Conservation (phyloP, 306 rosid genomes). For the Cyclanthera cordifolia region DNA sequence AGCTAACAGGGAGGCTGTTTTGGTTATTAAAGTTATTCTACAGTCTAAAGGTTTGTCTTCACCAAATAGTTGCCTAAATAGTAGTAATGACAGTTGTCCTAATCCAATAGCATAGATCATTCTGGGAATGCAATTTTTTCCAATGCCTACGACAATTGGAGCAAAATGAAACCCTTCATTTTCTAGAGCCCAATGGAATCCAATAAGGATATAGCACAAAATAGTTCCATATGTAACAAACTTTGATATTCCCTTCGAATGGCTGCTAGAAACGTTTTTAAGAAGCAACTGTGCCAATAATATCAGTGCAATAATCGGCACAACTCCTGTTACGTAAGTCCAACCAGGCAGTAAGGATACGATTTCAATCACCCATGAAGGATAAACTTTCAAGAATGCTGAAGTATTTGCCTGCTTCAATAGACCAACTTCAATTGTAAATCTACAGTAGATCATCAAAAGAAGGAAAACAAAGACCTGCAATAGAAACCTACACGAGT, state of each 20-base stretch:
- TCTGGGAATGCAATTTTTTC: constrained; percentile 54
- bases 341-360: constrained; percentile 39
- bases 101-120: constrained; percentile 52
- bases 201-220: constrained; percentile 52
- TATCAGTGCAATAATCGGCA: constrained; percentile 48
- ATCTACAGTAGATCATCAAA: constrained; percentile 65
- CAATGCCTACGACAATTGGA: constrained; percentile 31
- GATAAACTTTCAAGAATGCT: constrained; percentile 45
- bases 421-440: constrained; percentile 65
- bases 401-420: constrained; percentile 14
- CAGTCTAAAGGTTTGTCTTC: constrained; percentile 18
- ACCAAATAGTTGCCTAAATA: constrained; percentile 30
- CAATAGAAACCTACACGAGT: constrained; percentile 20
- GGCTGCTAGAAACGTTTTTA: constrained; percentile 31
- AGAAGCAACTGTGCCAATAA: constrained; percentile 51
- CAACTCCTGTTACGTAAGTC: constrained; percentile 43
- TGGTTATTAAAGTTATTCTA: constrained; percentile 33
- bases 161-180: constrained; percentile 28
- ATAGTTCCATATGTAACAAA: constrained; percentile 37
- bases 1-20: constrained; percentile 54
- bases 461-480: constrained; percentile 75
- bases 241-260: constrained; percentile 41
- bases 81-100: constrained; percentile 54
- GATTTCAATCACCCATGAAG: constrained; percentile 56
- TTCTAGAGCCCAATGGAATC: constrained; percentile 53